Percentiles rank a stretch among this genome's conserved stretches.
Evolutionary conservation across 441 rosid species (phyloP).

Genomic region (Adansonia madagascariensis): DNA sequence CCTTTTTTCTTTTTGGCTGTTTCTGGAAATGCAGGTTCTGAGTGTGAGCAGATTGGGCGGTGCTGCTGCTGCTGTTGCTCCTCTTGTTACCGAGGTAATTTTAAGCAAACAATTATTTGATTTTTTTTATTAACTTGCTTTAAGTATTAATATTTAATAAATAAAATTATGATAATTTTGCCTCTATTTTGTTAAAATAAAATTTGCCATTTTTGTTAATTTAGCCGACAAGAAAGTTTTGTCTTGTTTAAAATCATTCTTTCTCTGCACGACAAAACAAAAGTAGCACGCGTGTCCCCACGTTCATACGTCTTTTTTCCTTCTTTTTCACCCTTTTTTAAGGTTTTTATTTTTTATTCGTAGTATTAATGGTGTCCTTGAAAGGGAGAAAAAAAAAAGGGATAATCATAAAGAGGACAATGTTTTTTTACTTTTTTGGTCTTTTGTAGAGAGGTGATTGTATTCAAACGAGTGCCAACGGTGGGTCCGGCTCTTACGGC

Average conservation of each 20-base stretch:
- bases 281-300: slow-evolving; percentile 80
- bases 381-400: neutral
- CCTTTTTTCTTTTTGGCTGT: neutral
- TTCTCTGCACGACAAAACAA: slow-evolving; percentile 45
- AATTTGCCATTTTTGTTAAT: no score
- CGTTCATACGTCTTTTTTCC: slow-evolving; percentile 43
- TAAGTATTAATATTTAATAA: no score
- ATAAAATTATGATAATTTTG: no score
- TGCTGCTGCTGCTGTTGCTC: slow-evolving; percentile 72
- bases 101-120: no score
- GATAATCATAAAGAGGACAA: neutral
- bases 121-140: no score
- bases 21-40: slow-evolving; percentile 54
- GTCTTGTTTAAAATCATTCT: neutral
- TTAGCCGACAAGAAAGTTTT: no score
- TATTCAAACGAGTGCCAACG: slow-evolving; percentile 41
- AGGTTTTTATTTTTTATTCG: neutral
- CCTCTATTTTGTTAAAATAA: no score
- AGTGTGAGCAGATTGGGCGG: slow-evolving; percentile 95
- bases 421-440: neutral
- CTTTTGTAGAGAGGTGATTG: slow-evolving; percentile 51
- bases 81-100: slow-evolving; percentile 74
- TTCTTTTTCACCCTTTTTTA: neutral
- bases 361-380: neutral
- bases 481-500: slow-evolving; percentile 33